phyloP scores from a whole-genome alignment of 2,329 filamentous ascomycete species.

The Cercospora sp. region DNA sequence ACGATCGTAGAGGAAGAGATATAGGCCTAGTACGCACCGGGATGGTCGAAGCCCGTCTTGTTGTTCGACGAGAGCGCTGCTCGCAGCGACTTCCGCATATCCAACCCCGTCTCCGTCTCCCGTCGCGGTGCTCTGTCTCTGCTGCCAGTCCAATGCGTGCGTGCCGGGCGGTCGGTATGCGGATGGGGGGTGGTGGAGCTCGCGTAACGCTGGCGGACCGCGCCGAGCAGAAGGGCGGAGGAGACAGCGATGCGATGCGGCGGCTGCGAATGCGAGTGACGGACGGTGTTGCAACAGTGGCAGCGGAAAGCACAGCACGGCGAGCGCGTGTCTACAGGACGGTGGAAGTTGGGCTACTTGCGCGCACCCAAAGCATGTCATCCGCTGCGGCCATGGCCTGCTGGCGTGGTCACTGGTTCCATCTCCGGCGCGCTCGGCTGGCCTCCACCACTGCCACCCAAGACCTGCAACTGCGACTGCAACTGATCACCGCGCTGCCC shows the following conservation, averaged over 20 bases:
- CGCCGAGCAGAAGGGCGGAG: background rate
- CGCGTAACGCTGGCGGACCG: background rate
- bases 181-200: background rate
- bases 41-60: constrained; percentile 8
- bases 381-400: background rate
- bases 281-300: background rate
- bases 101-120: background rate
- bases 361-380: background rate
- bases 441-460: background rate
- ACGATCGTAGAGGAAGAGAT: background rate
- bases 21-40: constrained; percentile 3
- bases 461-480: background rate
- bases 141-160: background rate
- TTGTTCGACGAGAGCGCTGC: constrained; percentile 10
- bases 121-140: background rate
- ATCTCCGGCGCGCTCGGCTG: constrained; percentile 1
- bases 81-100: constrained; percentile 9
- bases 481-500: background rate
- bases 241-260: background rate
- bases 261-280: background rate
- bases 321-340: background rate
- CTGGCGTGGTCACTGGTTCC: background rate
- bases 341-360: background rate
- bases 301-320: background rate
- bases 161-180: background rate